Percentiles rank a stretch among this genome's conserved stretches.
phyloP scores from a whole-genome alignment of 2,329 filamentous ascomycete genomes.

The Hypoxylon sp. region DNA sequence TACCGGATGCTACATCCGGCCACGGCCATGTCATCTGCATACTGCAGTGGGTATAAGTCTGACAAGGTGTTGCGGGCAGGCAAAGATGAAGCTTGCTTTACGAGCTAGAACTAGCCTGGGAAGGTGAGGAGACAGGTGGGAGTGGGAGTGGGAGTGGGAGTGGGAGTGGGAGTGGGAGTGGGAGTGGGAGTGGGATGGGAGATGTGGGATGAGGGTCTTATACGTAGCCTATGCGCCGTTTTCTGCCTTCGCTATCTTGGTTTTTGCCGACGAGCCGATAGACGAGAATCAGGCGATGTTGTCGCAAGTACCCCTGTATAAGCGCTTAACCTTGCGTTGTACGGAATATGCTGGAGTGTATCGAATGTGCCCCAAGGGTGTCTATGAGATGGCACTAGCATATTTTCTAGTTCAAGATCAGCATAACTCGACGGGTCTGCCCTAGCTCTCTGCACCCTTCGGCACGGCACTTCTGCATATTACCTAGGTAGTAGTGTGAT shows the following conservation, averaged over 20 bases:
- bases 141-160: too few relatives aligned
- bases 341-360: neutral
- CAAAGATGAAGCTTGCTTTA: neutral
- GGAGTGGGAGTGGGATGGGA: too few relatives aligned
- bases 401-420: neutral
- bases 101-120: neutral
- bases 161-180: too few relatives aligned
- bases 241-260: neutral
- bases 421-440: neutral
- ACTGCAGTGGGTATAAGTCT: slow-evolving; percentile 2
- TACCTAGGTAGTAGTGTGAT: too few relatives aligned
- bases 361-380: neutral
- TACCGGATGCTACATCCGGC: slow-evolving; percentile 2
- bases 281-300: neutral
- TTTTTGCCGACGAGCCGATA: slow-evolving; percentile 8
- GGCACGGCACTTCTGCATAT: neutral
- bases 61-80: neutral
- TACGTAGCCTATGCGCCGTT: neutral
- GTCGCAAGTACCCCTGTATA: neutral
- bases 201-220: neutral
- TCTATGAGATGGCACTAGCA: neutral
- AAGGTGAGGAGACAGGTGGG: neutral
- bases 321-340: too few relatives aligned
- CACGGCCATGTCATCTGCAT: slow-evolving; percentile 1
- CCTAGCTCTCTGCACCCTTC: neutral